Base-by-base conservation (phyloP, 129 eudicot species). In the Pulicaria dysenterica region DNA sequence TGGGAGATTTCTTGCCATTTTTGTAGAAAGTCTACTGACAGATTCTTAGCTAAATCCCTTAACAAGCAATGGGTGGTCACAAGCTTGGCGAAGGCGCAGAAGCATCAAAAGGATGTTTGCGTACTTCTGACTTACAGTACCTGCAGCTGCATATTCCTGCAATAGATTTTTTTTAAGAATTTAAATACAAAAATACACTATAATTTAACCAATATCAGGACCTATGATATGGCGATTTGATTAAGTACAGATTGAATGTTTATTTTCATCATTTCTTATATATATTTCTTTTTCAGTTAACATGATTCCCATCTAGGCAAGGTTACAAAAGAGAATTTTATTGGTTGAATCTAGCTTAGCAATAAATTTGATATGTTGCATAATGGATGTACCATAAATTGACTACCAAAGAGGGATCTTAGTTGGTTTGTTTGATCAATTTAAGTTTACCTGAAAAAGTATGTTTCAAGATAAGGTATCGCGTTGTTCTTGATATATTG, bases 141-240 rank as follows among this genome's bases (percentile, higher is more conserved):
- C 98, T 79, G 96, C 96, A 67, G 86, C 98, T 58, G 98, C 98
- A 77, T 85, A 94, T 11, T 84, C 92, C 98, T 94, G 88, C 80
- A 83, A 63, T 66, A 83, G 34, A 49, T 39, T 42, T 47, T 45
- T 42, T 47, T 13, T 48, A 24, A 19, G 36, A 34, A 10, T 9
- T 58, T 14, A 58, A 15, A 58, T 40, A 53, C 47, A 57, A 37
- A 24, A 73, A 45, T 38, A 10, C 36, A 50, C 37, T 51, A 37
- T 42, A 80, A 31, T 36, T 17, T n/a, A 36, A 39, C 10, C 40
- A n/a, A 48, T 44, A 17, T 38, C 46, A 60, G 51, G 6, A 8
- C 8, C 12, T 41, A 11, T n/a, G n/a, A n/a, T 44, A 44, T 31
- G 19, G 42, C 19, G 12, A n/a, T n/a, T n/a, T n/a, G n/a, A n/a